Evolutionary conservation across 2,329 filamentous ascomycete genomes (phyloP).

Genomic region (Diatrype stigma): DNA sequence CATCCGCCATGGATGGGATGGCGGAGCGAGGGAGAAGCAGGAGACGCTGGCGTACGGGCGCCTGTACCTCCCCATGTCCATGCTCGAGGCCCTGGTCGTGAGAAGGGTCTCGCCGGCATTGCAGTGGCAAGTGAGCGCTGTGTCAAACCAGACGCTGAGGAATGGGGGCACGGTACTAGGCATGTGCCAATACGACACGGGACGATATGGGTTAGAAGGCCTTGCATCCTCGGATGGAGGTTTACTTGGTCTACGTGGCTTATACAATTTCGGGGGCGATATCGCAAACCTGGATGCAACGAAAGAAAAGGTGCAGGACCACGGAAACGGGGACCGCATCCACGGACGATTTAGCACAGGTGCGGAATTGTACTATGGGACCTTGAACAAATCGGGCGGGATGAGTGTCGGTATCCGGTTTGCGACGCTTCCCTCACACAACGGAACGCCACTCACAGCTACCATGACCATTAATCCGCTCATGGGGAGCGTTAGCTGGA

Average conservation of each 20-base stretch:
- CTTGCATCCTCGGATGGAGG: slow-evolving; percentile 91
- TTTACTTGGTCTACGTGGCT: slow-evolving; percentile 76
- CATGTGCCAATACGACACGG: slow-evolving; percentile 74
- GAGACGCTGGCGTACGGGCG: slow-evolving; percentile 70
- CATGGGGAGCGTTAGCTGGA: slow-evolving; percentile 89
- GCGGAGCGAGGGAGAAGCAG: slow-evolving; percentile 17
- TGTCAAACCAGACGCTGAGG: slow-evolving; percentile 66
- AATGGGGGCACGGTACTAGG: slow-evolving; percentile 75
- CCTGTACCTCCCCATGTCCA: slow-evolving; percentile 77
- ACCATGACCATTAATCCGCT: slow-evolving; percentile 90
- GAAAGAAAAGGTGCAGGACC: slow-evolving; percentile 10
- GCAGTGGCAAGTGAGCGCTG: slow-evolving; percentile 75
- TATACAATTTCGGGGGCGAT: slow-evolving; percentile 92
- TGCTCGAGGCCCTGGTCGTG: slow-evolving; percentile 81
- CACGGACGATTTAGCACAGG: slow-evolving; percentile 86
- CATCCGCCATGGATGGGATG: slow-evolving; percentile 8
- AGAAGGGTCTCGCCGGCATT: slow-evolving; percentile 72
- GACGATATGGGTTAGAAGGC: slow-evolving; percentile 84
- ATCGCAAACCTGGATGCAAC: slow-evolving; percentile 33
- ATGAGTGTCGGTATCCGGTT: slow-evolving; percentile 87
- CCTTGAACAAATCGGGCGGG: slow-evolving; percentile 88
- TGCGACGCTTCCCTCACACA: slow-evolving; percentile 75
- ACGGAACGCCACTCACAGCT: slow-evolving; percentile 86
- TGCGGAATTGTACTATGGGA: slow-evolving; percentile 91
- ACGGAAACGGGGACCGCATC: slow-evolving; percentile 47